Base-by-base conservation (phyloP, 768 basidiomycete species). In the Phaffia australis region DNA sequence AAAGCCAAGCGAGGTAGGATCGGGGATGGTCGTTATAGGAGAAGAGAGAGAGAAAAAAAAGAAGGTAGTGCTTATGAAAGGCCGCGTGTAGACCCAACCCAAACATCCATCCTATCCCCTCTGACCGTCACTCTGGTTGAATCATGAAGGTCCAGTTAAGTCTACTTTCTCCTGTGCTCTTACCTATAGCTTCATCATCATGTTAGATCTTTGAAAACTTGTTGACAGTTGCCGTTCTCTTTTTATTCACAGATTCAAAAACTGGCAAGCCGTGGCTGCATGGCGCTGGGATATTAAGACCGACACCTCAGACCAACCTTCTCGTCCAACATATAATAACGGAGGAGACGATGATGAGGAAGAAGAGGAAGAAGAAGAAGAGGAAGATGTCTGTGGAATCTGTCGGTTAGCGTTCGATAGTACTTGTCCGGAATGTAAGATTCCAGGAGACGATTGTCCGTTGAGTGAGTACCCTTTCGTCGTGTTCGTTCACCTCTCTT, bases 391-490 rank as follows among this genome's bases (percentile, higher is more conserved):
- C 7, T 69, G 67, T 56, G 67, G 67, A n/a, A 69, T 69, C 57
- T 69, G 67, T 48, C 30, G 67, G 60, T 86, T 89, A 2, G 83
- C 90, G 0, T 98, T 85, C 74, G 95, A 99, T 74, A 89, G 89
- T 0, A 92, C 90, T 72, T 98, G 94, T 78, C 91, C 95, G 15
- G 83, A 86, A 3, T 99, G 95, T 79, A 97, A 94, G 77, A 83
- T 93, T 72, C 95, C 95, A 0, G 95, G 95, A 19, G 95, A 98
- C 70, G 92, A 90, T 71, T 93, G 90, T 78, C 90, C 91, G 0
- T 78, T 93, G 27, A 90, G 90, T 91, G 72, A 73, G 85, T 81
- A 42, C 11, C 21, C 48, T 47, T 16, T 62, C 30, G 56, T 47
- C 56, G 71, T n/a, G 42, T 42, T 51, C 48, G 14, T 61, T 56